Conservation (phyloP, 495 filamentous ascomycete species). For the Penicillium samsonianum region DNA sequence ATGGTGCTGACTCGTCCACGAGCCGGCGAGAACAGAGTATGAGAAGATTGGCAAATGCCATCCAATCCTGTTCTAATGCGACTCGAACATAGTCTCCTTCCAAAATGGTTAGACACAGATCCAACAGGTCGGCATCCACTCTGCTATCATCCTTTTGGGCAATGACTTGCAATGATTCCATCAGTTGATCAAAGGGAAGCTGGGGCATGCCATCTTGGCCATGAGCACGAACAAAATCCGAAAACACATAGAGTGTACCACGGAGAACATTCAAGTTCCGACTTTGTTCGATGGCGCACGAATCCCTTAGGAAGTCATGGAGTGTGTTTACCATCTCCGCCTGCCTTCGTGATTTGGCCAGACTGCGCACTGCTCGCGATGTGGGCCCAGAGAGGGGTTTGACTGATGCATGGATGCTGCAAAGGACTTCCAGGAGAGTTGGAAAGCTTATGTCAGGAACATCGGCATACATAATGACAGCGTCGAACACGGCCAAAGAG, state of each 20-base stretch:
- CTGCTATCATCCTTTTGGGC: slow-evolving; percentile 52
- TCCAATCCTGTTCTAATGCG: slow-evolving; percentile 39
- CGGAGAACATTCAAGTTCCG: slow-evolving; percentile 65
- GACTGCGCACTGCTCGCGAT: slow-evolving; percentile 73
- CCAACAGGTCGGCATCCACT: slow-evolving; percentile 59
- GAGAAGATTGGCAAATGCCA: slow-evolving; percentile 44
- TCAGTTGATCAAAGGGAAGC: slow-evolving; percentile 49
- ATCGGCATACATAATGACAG: slow-evolving; percentile 74
- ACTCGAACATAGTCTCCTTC: slow-evolving; percentile 41
- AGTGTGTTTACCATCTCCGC: slow-evolving; percentile 66
- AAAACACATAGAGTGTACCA: slow-evolving; percentile 68
- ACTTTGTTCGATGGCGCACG: slow-evolving; percentile 41
- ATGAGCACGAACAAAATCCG: slow-evolving; percentile 56
- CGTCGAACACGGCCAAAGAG: slow-evolving; percentile 74
- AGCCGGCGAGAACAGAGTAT: slow-evolving; percentile 69
- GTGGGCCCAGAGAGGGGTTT: slow-evolving; percentile 66
- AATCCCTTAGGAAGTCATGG: slow-evolving; percentile 60
- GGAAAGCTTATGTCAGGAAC: slow-evolving; percentile 68
- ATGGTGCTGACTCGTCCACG: slow-evolving; percentile 30
- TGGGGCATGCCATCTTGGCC: slow-evolving; percentile 63
- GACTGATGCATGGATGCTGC: slow-evolving; percentile 77
- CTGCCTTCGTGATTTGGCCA: slow-evolving; percentile 78
- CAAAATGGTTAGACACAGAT: slow-evolving; percentile 42
- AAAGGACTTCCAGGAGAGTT: slow-evolving; percentile 75
- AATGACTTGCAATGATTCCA: slow-evolving; percentile 60